Conservation (phyloP, 1,284 basidiomycete genomes). For the Ustilago cynodontis region DNA sequence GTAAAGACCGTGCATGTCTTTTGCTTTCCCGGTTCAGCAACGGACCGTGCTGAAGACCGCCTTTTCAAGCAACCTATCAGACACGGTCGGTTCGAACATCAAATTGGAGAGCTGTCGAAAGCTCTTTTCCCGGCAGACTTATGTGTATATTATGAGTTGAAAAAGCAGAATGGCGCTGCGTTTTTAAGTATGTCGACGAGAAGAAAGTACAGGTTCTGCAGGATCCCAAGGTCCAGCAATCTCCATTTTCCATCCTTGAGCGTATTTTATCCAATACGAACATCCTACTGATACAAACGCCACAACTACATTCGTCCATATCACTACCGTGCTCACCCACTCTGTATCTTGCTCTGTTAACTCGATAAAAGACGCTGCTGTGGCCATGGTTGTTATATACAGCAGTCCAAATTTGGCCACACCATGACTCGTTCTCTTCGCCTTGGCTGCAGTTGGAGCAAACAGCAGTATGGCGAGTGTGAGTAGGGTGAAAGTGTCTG, state of each 20-base stretch:
- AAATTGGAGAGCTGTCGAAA: no score
- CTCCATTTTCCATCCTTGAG: constrained; percentile 59
- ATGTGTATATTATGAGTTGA: no score
- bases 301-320: constrained; percentile 23
- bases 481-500: constrained; percentile 89
- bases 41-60: no score
- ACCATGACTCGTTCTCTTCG: no score
- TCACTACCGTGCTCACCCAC: constrained; percentile 12
- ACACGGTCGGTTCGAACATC: no score
- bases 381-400: constrained; percentile 9
- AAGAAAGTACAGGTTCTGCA: constrained; percentile 33
- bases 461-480: constrained; percentile 77
- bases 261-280: constrained; percentile 58
- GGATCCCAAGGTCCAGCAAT: constrained; percentile 64
- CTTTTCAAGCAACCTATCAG: no score
- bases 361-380: neutral
- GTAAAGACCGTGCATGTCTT: no score
- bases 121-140: no score
- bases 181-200: neutral
- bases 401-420: neutral
- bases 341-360: neutral
- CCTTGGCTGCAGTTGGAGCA: constrained; percentile 20
- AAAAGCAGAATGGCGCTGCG: no score
- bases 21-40: no score
- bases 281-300: constrained; percentile 44